Evolutionary conservation across 176 grass and related monocot species (phyloP), one percentile per base, ranked within the genome.

Genomic region (Musa acuminata): DNA sequence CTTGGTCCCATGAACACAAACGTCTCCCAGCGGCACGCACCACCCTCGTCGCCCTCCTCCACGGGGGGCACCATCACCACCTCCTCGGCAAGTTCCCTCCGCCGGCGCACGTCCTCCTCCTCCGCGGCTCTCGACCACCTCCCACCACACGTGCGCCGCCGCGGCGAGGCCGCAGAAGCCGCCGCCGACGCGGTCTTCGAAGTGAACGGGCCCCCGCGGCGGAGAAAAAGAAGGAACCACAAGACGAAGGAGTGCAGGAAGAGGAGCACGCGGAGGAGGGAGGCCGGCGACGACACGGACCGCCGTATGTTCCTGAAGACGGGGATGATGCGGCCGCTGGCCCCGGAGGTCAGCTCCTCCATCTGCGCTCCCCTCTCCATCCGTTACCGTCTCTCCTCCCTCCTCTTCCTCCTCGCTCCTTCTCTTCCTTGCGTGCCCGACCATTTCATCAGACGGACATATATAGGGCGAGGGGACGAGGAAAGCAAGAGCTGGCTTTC

Each of bases 301-400:
- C 82, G 90, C 74, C 84, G 75, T 24, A 81, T 43, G 67, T 85
- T 85, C 59, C 74, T 75, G 12, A 93, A 82, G 8, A 98, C 85
- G 19, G 90, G 90, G 64, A 93, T 89, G 87, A 98, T 93, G 74
- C 94, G 79, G 24, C 88, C 78, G 77, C 87, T 98, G 35, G 90
- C 87, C 19, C 94, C 94, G 65, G 94, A 98, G 11, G 94, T 93
- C 74, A 90, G 87, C 77, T 86, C 67, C 77, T 83, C 90, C 57
- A 86, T 55, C 72, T 49, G 27, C 27, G 54, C 29, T 5, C n/a
- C 48, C 29, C 35, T n/a, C 53, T 62, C 68, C 67, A 62, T 72
- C 13, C 9, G 23, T 10, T 3, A 2, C 16, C 26, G 11, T 16
- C 12, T 29, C 49, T 52, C n/a, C 13, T n/a, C 9, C 29, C 29